These are phyloP conservation scores for Wickerhamiella pararugosa DNA, from an alignment of 1,139 yeast species.

Conservation along the genomic window DNA sequence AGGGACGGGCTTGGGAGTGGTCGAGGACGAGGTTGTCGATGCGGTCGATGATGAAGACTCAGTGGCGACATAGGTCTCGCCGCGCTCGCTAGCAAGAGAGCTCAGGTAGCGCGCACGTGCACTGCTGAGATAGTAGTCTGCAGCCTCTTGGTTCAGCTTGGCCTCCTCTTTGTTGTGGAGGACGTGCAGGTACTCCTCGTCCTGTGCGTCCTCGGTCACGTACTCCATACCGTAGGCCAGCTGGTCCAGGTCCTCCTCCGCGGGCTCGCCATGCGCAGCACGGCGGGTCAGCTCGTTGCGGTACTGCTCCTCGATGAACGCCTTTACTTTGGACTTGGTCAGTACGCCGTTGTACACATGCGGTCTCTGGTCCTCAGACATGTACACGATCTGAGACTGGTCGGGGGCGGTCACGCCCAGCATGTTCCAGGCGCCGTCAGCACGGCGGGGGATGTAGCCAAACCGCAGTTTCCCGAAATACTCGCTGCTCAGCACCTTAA, in stretches of 20 bases:
- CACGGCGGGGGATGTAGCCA: slow-evolving; percentile 21
- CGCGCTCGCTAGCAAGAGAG: slow-evolving; percentile 8
- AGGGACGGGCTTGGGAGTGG: not conserved
- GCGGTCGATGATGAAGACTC: not conserved
- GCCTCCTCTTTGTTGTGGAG: slow-evolving; percentile 4
- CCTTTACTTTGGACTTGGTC: slow-evolving; percentile 20
- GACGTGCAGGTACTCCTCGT: slow-evolving; percentile 13
- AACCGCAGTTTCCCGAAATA: slow-evolving; percentile 35
- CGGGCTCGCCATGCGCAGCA: not conserved
- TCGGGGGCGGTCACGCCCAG: slow-evolving; percentile 16
- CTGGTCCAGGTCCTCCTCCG: slow-evolving; percentile 8
- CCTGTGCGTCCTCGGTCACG: slow-evolving; percentile 14
- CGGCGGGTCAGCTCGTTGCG: slow-evolving; percentile 15
- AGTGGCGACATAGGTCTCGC: slow-evolving; percentile 6
- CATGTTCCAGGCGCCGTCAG: slow-evolving; percentile 16
- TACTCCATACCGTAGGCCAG: slow-evolving; percentile 16
- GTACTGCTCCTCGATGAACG: slow-evolving; percentile 20
- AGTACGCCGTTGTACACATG: slow-evolving; percentile 22
- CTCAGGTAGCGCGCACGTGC: slow-evolving; percentile 7
- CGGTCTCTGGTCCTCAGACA: slow-evolving; percentile 17
- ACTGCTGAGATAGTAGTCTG: slow-evolving; percentile 4
- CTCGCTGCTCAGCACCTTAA: slow-evolving; percentile 65
- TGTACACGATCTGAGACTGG: slow-evolving; percentile 18
- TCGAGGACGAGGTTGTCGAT: not conserved
- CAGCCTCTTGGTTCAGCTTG: slow-evolving; percentile 2